A percentile compares a stretch with the other conserved stretches of the same genome.
phyloP scores from a whole-genome alignment of 179 eudicot species.

The Amaranthus tricolor region DNA sequence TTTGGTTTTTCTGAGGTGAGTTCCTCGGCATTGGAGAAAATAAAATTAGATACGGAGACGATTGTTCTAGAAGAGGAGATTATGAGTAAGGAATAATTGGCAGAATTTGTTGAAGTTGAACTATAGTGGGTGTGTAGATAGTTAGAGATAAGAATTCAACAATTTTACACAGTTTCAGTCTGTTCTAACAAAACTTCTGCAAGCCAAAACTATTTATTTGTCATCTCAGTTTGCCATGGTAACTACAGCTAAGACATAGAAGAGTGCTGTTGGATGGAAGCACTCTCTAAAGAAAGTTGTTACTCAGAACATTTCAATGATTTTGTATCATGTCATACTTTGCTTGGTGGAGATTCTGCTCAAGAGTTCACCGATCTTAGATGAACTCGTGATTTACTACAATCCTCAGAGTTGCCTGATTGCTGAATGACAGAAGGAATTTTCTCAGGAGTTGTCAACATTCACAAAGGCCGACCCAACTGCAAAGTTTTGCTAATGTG shows the following conservation, averaged over 20 bases:
- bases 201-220: neutral
- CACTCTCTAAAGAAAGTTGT: neutral
- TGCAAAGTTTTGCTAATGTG: neutral
- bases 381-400: neutral
- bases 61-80: neutral
- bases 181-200: constrained; percentile 3
- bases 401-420: neutral
- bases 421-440: neutral
- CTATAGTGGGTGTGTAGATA: constrained; percentile 9
- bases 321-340: neutral
- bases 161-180: neutral
- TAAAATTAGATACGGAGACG: neutral
- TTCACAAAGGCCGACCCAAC: neutral
- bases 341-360: neutral
- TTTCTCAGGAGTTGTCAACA: neutral
- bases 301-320: neutral
- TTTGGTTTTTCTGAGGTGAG: neutral
- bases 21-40: neutral
- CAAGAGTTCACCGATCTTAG: neutral
- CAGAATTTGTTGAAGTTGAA: neutral
- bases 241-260: neutral
- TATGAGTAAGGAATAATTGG: neutral
- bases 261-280: no score
- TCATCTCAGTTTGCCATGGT: neutral
- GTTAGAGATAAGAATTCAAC: neutral